Percentiles rank a stretch among this genome's conserved stretches.
Conservation (phyloP, 306 rosid genomes). For the Castanea mollissima region DNA sequence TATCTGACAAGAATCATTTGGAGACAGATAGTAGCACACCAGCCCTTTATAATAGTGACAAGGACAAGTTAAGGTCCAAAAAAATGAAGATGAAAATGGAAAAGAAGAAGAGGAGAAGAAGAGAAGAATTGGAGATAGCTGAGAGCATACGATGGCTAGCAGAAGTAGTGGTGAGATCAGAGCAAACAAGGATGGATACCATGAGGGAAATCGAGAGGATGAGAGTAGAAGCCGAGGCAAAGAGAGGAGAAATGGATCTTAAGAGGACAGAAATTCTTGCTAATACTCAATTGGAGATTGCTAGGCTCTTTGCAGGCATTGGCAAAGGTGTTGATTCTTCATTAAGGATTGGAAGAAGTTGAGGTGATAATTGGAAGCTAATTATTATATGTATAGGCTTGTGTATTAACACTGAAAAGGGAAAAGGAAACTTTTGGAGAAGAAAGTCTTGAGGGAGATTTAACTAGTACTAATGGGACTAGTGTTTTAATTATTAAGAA, state of each 20-base stretch:
- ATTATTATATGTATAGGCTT: constrained; percentile 1
- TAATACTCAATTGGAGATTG: constrained; percentile 90
- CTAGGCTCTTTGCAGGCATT: constrained; percentile 75
- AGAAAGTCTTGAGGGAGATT: not conserved
- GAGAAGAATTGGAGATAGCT: constrained; percentile 58
- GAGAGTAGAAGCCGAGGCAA: constrained; percentile 93
- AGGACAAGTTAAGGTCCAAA: constrained; percentile 50
- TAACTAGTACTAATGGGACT: not conserved
- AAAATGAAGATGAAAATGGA: constrained; percentile 47
- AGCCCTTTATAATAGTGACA: constrained; percentile 70
- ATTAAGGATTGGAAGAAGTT: constrained; percentile 81
- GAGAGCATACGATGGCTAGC: constrained; percentile 95
- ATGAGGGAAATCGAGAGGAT: constrained; percentile 88
- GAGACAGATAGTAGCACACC: constrained; percentile 94
- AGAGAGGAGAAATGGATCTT: constrained; percentile 88
- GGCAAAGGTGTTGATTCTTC: constrained; percentile 88
- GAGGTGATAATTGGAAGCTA: not conserved
- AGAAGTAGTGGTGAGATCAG: constrained; percentile 81
- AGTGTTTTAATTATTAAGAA: not conserved
- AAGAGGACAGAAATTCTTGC: constrained; percentile 91
- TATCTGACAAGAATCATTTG: constrained; percentile 57
- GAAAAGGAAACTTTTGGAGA: not conserved
- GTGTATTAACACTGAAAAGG: not conserved
- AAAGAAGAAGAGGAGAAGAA: constrained; percentile 27
- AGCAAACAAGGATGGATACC: constrained; percentile 80